Percentiles rank a stretch among this genome's conserved stretches.
phyloP scores from a whole-genome alignment of 768 basidiomycete species.

The Pholiota conissans region DNA sequence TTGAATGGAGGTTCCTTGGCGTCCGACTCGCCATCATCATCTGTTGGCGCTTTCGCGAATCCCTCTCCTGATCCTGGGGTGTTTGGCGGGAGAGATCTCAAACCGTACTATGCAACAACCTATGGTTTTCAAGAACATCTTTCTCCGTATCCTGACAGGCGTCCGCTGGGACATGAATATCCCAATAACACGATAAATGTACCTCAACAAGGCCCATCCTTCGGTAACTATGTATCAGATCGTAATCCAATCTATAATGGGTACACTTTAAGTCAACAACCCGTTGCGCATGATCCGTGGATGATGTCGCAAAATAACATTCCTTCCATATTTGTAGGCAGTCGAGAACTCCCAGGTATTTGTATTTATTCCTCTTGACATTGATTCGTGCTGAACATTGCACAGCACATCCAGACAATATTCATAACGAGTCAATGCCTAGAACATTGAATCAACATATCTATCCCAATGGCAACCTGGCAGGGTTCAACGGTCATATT shows the following conservation, averaged over 20 bases:
- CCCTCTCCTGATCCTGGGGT: conserved; percentile 68
- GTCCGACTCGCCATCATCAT: conserved; percentile 74
- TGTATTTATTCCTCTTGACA: background rate
- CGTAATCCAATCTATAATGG: conserved; percentile 17
- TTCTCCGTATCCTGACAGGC: conserved; percentile 16
- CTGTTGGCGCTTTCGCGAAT: conserved; percentile 64
- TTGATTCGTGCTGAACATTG: background rate
- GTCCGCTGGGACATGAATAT: conserved; percentile 18
- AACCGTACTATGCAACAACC: conserved; percentile 32
- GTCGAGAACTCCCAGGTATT: conserved; percentile 9
- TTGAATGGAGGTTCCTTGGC: conserved; percentile 51
- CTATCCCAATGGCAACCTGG: conserved; percentile 8
- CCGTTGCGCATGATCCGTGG: conserved; percentile 21
- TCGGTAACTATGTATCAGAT: conserved; percentile 19
- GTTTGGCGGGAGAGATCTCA: conserved; percentile 48
- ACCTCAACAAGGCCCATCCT: conserved; percentile 21
- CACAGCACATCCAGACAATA: conserved; percentile 9
- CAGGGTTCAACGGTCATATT: conserved; percentile 3
- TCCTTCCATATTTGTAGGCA: conserved; percentile 4
- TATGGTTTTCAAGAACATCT: conserved; percentile 13
- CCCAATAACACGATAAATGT: conserved; percentile 4
- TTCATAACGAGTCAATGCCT: conserved; percentile 6
- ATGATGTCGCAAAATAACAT: conserved; percentile 12
- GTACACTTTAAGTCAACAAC: conserved; percentile 15
- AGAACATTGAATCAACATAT: conserved; percentile 11